Evolutionary conservation across 2,329 filamentous ascomycete genomes (phyloP).

Genomic region (Claviceps quebecensis): DNA sequence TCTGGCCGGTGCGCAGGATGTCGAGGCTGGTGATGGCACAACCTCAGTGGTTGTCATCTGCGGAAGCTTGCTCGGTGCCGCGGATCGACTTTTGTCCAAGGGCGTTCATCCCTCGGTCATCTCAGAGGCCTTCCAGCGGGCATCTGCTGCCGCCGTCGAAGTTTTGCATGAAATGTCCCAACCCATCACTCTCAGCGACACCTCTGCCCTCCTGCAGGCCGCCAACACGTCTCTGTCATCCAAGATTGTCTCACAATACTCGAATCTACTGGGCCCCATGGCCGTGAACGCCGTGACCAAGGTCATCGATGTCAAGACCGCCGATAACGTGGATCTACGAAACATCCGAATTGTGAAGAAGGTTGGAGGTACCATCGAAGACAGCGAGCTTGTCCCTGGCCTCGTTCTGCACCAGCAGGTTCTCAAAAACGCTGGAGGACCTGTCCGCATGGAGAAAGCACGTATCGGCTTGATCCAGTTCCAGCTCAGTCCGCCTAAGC

Average conservation of each 20-base stretch:
- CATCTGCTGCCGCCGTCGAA: conserved; percentile 75
- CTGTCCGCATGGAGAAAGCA: conserved; percentile 90
- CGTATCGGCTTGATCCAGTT: conserved; percentile 96
- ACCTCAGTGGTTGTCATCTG: conserved; percentile 97
- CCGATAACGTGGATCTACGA: conserved; percentile 89
- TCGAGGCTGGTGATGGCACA: conserved; percentile 95
- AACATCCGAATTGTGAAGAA: conserved; percentile 98
- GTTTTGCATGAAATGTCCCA: conserved; percentile 92
- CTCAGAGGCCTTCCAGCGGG: conserved; percentile 92
- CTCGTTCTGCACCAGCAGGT: conserved; percentile 85
- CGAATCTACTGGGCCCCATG: conserved; percentile 90
- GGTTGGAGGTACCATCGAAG: conserved; percentile 93
- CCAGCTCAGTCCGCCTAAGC: conserved; percentile 94
- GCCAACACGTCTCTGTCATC: conserved; percentile 94
- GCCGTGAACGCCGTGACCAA: conserved; percentile 93
- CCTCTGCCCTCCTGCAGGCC: conserved; percentile 81
- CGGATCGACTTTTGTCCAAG: conserved; percentile 80
- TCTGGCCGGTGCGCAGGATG: conserved; percentile 90
- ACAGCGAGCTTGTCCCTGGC: conserved; percentile 93
- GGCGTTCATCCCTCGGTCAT: conserved; percentile 96
- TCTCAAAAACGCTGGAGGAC: conserved; percentile 85
- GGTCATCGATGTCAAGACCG: conserved; percentile 88
- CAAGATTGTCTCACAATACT: conserved; percentile 97
- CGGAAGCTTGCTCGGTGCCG: conserved; percentile 84
- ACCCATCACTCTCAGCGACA: conserved; percentile 79